These are phyloP conservation scores for Yamadazyma kanchanaburiensis DNA, from an alignment of 1,139 yeast genomes.

Conservation along the genomic window DNA sequence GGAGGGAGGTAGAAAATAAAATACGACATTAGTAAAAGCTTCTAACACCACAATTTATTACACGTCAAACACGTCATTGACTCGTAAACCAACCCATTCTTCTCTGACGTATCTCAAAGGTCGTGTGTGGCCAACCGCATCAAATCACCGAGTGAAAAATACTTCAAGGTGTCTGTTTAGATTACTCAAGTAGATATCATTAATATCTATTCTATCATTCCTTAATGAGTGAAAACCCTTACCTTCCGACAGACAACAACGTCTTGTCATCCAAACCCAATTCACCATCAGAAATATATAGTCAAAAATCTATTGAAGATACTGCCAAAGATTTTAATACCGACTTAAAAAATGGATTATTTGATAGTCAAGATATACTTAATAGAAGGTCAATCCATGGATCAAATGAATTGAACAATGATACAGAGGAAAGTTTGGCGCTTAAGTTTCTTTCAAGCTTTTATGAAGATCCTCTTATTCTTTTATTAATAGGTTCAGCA, in stretches of 20 bases:
- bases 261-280: conserved; percentile 16
- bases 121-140: too few relatives aligned
- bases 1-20: too few relatives aligned
- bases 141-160: too few relatives aligned
- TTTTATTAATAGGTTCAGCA: conserved; percentile 86
- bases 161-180: too few relatives aligned
- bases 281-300: conserved; percentile 51
- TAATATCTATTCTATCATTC: too few relatives aligned
- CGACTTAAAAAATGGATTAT: conserved; percentile 54
- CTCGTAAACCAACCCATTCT: too few relatives aligned
- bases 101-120: too few relatives aligned
- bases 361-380: conserved; percentile 64
- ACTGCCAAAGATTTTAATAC: conserved; percentile 63
- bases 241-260: conserved; percentile 15
- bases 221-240: conserved; percentile 36
- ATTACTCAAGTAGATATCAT: too few relatives aligned
- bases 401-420: conserved; percentile 63
- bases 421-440: conserved; percentile 71
- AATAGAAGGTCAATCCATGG: conserved; percentile 77
- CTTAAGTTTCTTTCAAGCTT: conserved; percentile 74
- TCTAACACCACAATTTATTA: too few relatives aligned
- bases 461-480: conserved; percentile 84
- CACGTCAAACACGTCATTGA: too few relatives aligned
- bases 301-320: conserved; percentile 58
- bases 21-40: too few relatives aligned